Evolutionary conservation across 2,329 filamentous ascomycete genomes (phyloP), one percentile per base, ranked within the genome.

Genomic region (Myriangium duriaei): DNA sequence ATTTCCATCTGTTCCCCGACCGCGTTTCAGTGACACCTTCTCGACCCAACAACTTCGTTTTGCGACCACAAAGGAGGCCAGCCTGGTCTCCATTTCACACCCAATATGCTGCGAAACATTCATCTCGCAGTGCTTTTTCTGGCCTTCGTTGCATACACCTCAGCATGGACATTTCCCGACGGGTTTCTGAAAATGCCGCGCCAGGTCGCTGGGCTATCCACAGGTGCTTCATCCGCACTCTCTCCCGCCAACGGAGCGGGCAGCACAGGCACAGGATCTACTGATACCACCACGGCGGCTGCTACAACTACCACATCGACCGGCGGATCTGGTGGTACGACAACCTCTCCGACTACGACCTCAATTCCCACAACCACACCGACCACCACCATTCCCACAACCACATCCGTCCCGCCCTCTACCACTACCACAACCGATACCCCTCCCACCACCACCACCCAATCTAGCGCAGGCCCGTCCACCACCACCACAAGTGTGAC

Each of bases 401-500:
- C 30, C n/a, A 37, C 40, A 30, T 40, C 42, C 11, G 28, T n/a
- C 13, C 11, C 32, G 30, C 31, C 37, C 16, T 32, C 44, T 13
- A 39, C 45, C 2, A 30, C 36, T 15, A 40, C 45, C 10, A 34
- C 43, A 14, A 30, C 29, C 5, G 15, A 41, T 12, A 19, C 38
- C 5, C 42, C 45, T 11, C 41, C 48, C 13, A 50, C 13, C 40
- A 47, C 15, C 47, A 42, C 48, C 14, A 50, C 45, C n/a, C 17
- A 19, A 9, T 24, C 39, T 11, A 42, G 50, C 28, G 41, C 47
- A 5, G 45, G 54, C n/a, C 50, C 52, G 3, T 54, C 54, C 11
- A 55, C 53, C 4, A 48, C 56, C 36, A 42, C 48, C 19, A 53
- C 49, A 11, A 35, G 50, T 15, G 54, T 52, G 2, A 47, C 49